Evolutionary conservation across 2,329 filamentous ascomycete species (phyloP).

Genomic region (Fulvia fulva): DNA sequence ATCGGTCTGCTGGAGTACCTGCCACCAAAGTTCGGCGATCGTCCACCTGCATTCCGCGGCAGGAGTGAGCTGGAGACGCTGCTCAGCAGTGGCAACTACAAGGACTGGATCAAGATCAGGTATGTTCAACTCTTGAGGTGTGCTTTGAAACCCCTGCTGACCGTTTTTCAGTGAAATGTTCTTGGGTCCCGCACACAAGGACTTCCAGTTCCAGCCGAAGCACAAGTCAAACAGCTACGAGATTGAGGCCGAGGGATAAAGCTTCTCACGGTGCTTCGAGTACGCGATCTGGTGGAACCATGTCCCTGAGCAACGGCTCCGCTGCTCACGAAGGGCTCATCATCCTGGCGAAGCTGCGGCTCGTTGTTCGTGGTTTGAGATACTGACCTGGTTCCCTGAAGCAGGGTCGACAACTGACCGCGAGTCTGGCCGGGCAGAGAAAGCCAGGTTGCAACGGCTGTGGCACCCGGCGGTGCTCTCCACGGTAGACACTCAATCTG

Average conservation of each 20-base stretch:
- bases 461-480: background rate
- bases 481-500: background rate
- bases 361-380: too few species aligned
- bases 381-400: background rate
- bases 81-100: constrained; percentile 83
- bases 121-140: constrained; percentile 45
- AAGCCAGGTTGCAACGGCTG: background rate
- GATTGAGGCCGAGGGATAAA: constrained; percentile 65
- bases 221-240: constrained; percentile 94
- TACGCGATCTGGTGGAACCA: background rate
- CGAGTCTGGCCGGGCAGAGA: background rate
- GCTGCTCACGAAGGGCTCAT: too few species aligned
- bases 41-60: constrained; percentile 78
- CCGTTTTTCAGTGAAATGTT: constrained; percentile 77
- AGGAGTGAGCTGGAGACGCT: constrained; percentile 92
- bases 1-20: constrained; percentile 83
- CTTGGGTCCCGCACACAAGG: constrained; percentile 80
- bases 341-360: background rate
- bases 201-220: constrained; percentile 94
- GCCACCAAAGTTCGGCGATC: constrained; percentile 82
- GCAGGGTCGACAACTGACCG: background rate
- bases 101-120: constrained; percentile 99
- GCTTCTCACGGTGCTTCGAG: background rate
- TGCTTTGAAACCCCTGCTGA: background rate
- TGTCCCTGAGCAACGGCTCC: too few species aligned